These are phyloP conservation scores for Postia placenta DNA, from an alignment of 768 basidiomycete genomes.

Conservation along the genomic window DNA sequence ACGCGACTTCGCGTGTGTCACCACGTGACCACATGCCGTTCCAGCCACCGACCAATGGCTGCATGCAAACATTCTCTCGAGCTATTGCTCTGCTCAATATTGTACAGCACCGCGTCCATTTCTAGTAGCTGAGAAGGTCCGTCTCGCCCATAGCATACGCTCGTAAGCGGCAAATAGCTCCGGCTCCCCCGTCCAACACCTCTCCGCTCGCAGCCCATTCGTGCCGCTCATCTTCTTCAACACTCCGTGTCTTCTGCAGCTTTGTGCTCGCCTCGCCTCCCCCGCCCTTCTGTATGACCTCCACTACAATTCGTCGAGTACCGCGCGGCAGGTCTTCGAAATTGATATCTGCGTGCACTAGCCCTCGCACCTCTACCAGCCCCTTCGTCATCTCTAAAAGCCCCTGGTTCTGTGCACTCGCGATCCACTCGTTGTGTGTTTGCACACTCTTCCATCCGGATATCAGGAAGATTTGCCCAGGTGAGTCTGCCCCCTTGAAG, in stretches of 20 bases:
- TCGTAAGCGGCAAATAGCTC: background rate
- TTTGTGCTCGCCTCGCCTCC: background rate
- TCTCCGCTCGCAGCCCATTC: background rate
- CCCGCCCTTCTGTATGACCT: background rate
- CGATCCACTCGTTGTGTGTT: conserved; percentile 38
- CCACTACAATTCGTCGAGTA: conserved; percentile 10
- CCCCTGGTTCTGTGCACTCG: conserved; percentile 32
- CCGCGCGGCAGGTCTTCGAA: conserved; percentile 26
- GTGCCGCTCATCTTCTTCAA: background rate
- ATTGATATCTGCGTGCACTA: conserved; percentile 36
- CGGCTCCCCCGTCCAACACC: background rate
- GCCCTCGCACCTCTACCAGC: conserved; percentile 26
- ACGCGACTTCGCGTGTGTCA: background rate
- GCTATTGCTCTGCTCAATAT: too few species aligned
- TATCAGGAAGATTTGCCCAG: conserved; percentile 29
- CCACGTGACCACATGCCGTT: background rate
- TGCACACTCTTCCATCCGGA: conserved; percentile 39
- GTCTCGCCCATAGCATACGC: background rate
- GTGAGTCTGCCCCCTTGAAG: conserved; percentile 25
- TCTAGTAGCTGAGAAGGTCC: too few species aligned
- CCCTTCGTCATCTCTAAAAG: conserved; percentile 26
- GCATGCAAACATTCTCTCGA: background rate
- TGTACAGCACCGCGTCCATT: too few species aligned
- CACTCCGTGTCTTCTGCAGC: background rate
- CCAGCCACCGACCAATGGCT: background rate